Evolutionary conservation across 2,329 filamentous ascomycete species (phyloP).

Genomic region (Aaosphaeria pasadenensis): DNA sequence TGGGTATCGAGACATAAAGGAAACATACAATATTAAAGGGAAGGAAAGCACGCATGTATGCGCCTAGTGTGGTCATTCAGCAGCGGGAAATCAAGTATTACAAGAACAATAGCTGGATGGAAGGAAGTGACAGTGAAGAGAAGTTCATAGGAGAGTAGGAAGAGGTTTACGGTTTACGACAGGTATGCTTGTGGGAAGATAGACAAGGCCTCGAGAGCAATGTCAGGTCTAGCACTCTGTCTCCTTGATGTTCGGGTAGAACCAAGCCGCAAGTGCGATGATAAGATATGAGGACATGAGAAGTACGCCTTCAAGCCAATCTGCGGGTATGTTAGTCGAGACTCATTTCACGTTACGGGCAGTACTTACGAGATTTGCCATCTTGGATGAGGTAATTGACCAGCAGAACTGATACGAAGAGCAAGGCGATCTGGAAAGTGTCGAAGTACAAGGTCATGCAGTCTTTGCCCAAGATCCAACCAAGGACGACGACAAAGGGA

Average conservation of each 20-base stretch:
- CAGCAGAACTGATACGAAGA: conserved; percentile 56
- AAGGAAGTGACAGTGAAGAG: too few species aligned
- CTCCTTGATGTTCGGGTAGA: conserved; percentile 33
- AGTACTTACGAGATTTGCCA: conserved; percentile 48
- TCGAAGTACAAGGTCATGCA: conserved; percentile 79
- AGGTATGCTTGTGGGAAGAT: too few species aligned
- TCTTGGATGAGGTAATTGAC: conserved; percentile 64
- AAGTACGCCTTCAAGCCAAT: conserved; percentile 60
- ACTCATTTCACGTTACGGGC: neutral
- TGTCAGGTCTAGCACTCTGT: neutral
- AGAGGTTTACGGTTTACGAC: too few species aligned
- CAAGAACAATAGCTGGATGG: too few species aligned
- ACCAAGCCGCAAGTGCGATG: conserved; percentile 60
- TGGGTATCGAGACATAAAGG: too few species aligned
- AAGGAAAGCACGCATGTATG: too few species aligned
- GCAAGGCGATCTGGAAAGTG: conserved; percentile 74
- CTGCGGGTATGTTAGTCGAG: conserved; percentile 24
- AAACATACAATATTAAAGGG: too few species aligned
- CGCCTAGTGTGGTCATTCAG: too few species aligned
- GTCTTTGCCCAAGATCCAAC: conserved; percentile 58
- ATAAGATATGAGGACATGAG: conserved; percentile 61
- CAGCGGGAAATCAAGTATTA: too few species aligned
- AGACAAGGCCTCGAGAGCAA: too few species aligned
- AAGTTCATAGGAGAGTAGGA: too few species aligned
- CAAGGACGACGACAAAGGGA: conserved; percentile 59